Evolutionary conservation across 768 basidiomycete species (phyloP).

Genomic region (Boletales sp.): DNA sequence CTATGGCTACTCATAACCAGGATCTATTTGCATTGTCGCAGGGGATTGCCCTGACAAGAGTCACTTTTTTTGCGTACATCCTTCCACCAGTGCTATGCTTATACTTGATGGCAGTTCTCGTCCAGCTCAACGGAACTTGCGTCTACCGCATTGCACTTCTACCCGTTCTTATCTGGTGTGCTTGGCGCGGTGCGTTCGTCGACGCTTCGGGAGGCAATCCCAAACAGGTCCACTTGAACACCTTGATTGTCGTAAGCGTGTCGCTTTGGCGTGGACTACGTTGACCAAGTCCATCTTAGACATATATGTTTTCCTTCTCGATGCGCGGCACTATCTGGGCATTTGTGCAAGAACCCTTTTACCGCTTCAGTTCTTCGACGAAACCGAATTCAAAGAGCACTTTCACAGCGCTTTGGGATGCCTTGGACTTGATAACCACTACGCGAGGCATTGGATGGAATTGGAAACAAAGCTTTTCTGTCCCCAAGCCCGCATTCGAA

Average conservation of each 20-base stretch:
- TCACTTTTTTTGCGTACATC: slow-evolving; percentile 33
- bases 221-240: slow-evolving; percentile 9
- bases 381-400: not conserved
- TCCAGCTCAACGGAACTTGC: slow-evolving; percentile 40
- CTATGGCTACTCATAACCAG: not conserved
- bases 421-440: slow-evolving; percentile 20
- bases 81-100: slow-evolving; percentile 42
- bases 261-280: not conserved
- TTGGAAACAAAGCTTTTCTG: slow-evolving; percentile 11
- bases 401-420: slow-evolving; percentile 20
- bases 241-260: slow-evolving; percentile 15
- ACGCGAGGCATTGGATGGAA: slow-evolving; percentile 28
- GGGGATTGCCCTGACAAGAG: slow-evolving; percentile 6
- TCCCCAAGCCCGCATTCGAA: slow-evolving; percentile 14
- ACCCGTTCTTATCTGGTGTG: slow-evolving; percentile 41
- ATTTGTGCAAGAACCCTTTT: slow-evolving; percentile 8
- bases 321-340: slow-evolving; percentile 20
- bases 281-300: slow-evolving; percentile 5
- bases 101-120: slow-evolving; percentile 50
- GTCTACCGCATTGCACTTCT: slow-evolving; percentile 45
- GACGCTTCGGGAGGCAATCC: slow-evolving; percentile 22
- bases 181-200: slow-evolving; percentile 36
- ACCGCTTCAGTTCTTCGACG: not conserved
- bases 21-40: slow-evolving; percentile 4
- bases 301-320: slow-evolving; percentile 8